Evolutionary conservation across 2,329 filamentous ascomycete genomes (phyloP).

Genomic region (Bipolaris victoriae): DNA sequence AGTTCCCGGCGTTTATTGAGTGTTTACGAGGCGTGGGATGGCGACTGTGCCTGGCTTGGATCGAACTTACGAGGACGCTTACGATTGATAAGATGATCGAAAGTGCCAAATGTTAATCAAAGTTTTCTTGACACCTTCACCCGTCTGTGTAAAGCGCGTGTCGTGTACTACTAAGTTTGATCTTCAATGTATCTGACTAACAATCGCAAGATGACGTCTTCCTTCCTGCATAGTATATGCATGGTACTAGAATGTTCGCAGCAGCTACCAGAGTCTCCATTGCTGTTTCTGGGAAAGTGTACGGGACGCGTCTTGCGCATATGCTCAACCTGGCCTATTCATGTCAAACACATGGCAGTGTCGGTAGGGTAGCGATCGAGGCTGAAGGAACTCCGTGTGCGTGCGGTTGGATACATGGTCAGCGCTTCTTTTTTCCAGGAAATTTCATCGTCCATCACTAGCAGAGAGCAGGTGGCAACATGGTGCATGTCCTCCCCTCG

Average conservation of each 20-base stretch:
- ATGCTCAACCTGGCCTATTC: neutral
- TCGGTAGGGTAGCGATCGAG: neutral
- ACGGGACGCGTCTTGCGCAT: neutral
- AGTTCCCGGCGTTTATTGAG: constrained; percentile 16
- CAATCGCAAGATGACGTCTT: neutral
- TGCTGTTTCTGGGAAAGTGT: neutral
- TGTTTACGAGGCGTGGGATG: neutral
- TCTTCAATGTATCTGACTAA: neutral
- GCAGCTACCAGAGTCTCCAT: neutral
- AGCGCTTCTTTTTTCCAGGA: neutral
- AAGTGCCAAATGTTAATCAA: neutral
- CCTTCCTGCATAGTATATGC: neutral
- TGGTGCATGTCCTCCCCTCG: too few relatives aligned
- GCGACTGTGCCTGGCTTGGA: neutral
- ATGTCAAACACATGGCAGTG: too few relatives aligned
- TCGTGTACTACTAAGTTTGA: neutral
- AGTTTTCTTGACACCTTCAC: neutral
- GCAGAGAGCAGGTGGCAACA: neutral
- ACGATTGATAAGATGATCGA: neutral
- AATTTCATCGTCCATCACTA: neutral
- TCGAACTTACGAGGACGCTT: neutral
- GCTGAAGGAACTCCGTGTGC: neutral
- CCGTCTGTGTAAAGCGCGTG: neutral
- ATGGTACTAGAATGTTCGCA: neutral
- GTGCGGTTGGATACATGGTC: neutral